Base-by-base conservation (phyloP, 805 yeast species). In the Jamesozyma gamospora region DNA sequence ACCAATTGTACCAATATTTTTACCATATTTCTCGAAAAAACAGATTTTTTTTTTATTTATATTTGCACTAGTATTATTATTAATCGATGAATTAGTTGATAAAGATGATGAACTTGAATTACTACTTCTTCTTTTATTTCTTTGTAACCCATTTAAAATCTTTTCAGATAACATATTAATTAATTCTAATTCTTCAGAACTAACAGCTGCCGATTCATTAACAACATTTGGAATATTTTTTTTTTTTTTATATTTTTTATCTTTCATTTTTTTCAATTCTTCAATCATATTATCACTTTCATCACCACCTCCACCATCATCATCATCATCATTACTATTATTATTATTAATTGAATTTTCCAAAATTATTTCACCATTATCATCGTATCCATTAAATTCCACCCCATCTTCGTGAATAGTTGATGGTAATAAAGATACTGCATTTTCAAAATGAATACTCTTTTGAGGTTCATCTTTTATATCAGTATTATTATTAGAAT, bases 1-100 rank as follows among this genome's bases (percentile, higher is more conserved):
- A 18, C 97, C 98, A 41, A 77, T 71, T 24, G 71, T 61, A 8
- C 79, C 79, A 39, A 67, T 64, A 18, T 70, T 62, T 43, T 64
- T 68, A 35, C 80, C 80, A 48, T 73, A 75, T 47, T 70, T 69
- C 14, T 65, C 64, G 60, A 46, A 21, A 74, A 53, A 1, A 60
- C 61, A 12, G 40, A 14, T 4, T 17, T 24, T 29, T 15, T n/a
- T 27, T 12, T 27, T 9, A 18, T 18, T 31, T 4, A 10, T 6
- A 10, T 16, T 25, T 7, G 4, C 19, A 13, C 6, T 8, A 28
- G 25, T 4, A 15, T 25, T 18, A 32, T 13, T 25, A 28, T 7
- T 9, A 8, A 21, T 21, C 5, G 24, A 21, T 21, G 24, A 21
- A 21, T 9, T 29, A 25, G n/a, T 34, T 44, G 15, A 24, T 32